Percentiles rank a stretch among this genome's conserved stretches.
Conservation (phyloP, 495 filamentous ascomycete species). For the Jackrogersella minutella region DNA sequence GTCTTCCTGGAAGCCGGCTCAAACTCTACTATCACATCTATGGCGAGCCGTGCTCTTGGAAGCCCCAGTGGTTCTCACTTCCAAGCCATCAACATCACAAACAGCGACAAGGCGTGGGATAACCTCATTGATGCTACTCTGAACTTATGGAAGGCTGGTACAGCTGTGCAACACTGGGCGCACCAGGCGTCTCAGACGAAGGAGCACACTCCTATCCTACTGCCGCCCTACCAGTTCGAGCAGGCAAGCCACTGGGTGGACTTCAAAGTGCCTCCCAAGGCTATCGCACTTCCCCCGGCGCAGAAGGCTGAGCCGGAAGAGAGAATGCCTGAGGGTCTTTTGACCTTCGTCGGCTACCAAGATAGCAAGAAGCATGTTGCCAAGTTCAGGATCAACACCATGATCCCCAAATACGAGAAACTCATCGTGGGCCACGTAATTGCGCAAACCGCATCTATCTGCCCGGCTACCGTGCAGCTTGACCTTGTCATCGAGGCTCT, state of each 20-base stretch:
- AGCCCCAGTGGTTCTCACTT: conserved; percentile 42
- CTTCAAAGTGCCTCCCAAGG: conserved; percentile 37
- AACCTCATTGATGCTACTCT: conserved; percentile 55
- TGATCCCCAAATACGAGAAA: conserved; percentile 47
- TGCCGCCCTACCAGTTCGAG: conserved; percentile 58
- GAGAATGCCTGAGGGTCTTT: conserved; percentile 42
- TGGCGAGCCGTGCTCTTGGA: conserved; percentile 52
- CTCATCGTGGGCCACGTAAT: conserved; percentile 56
- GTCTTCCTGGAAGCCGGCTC: conserved; percentile 64
- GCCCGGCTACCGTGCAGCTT: conserved; percentile 57
- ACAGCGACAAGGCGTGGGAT: conserved; percentile 43
- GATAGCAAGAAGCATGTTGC: conserved; percentile 45
- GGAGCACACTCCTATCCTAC: conserved; percentile 43
- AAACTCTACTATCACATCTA: conserved; percentile 55
- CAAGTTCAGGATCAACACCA: conserved; percentile 60
- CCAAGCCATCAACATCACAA: conserved; percentile 56
- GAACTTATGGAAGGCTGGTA: conserved; percentile 58
- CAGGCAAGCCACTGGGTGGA: conserved; percentile 48
- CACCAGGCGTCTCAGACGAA: conserved; percentile 52
- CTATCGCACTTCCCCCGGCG: background rate
- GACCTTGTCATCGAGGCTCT: conserved; percentile 61
- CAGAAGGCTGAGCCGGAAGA: conserved; percentile 13
- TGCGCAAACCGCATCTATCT: conserved; percentile 57
- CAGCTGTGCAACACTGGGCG: conserved; percentile 55
- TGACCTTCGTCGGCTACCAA: conserved; percentile 55